Conservation (phyloP, 176 grass and related monocot genomes). For the Canna indica region DNA sequence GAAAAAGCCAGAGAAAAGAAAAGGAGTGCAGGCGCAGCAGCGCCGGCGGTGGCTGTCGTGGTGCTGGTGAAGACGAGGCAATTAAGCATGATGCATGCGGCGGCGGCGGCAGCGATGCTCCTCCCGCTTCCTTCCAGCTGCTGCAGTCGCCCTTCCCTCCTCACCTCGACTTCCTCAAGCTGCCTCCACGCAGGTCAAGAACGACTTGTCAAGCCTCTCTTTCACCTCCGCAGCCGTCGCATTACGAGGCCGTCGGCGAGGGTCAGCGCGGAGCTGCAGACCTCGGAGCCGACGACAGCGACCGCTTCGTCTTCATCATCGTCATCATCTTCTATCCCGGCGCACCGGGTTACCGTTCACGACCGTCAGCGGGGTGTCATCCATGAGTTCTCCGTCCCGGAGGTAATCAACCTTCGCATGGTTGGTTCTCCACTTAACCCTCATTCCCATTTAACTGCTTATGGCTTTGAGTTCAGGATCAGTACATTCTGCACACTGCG, state of each 20-base stretch:
- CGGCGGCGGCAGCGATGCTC: neutral
- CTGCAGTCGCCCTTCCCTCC: neutral
- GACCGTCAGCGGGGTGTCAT: conserved; percentile 68
- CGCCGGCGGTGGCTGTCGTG: neutral
- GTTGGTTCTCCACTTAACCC: neutral
- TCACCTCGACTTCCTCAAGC: neutral
- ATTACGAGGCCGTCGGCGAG: neutral
- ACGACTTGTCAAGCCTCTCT: neutral
- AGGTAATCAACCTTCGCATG: conserved; percentile 28
- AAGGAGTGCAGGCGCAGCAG: neutral
- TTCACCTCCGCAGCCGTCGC: neutral
- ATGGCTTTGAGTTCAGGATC: conserved; percentile 45
- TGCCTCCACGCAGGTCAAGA: neutral
- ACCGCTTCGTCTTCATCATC: neutral
- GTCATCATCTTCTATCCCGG: conserved; percentile 2
- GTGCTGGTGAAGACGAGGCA: neutral
- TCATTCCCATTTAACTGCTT: no score
- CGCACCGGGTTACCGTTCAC: conserved; percentile 84
- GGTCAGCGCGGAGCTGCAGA: conserved; percentile 32
- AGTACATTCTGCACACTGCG: conserved; percentile 88
- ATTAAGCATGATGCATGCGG: conserved; percentile 10
- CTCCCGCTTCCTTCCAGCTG: neutral
- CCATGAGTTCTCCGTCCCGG: conserved; percentile 80
- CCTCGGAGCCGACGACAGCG: neutral
- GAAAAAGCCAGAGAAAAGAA: neutral